Evolutionary conservation across 306 rosid species (phyloP), one percentile per base, ranked within the genome.

Genomic region (Fragaria iinumae): DNA sequence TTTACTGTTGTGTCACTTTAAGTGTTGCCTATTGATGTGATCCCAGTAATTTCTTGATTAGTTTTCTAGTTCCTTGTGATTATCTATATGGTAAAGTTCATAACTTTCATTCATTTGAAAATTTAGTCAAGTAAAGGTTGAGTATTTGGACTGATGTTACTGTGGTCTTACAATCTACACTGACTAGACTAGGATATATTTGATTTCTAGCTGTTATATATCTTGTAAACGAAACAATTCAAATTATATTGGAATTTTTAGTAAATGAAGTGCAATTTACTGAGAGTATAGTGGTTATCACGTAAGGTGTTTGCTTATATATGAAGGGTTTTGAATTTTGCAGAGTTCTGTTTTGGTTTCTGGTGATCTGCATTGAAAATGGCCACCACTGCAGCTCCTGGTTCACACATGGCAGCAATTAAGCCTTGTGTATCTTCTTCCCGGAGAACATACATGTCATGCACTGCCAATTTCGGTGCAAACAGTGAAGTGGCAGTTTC

Each of bases 361-460:
- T 65, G 23, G 64, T 60, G 63, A 66, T 79, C 63, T 76, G 60
- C 25, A 8, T 76, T 50, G 2, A 67, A 75, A 59, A 82, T 82
- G 85, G 81, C 76, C 76, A 18, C 76, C n/a, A 41, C 79, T 56
- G 62, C 67, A 39, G 65, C 78, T 68, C 76, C 80, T 41, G 72
- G 79, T 44, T 18, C 67, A 50, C 82, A 77, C 29, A 48, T 63
- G 76, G 79, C 59, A 34, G 62, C 68, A 4, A 66, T 73, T 47
- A 77, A 73, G 36, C 71, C 73, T 56, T 73, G 60, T 60, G 48
- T 73, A 29, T 25, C 80, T 23, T 77, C 71, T 65, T 68, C 76
- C 20, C 75, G 27, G 25, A 73, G 76, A 68, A 67, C 20, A 29
- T 65, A 47, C 25, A 48, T 41, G 60, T 70, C 68, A 17, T 57